A percentile compares a stretch with the other conserved stretches of the same genome.
Conservation (phyloP, 208 protist species). For the Plasmodiophora brassicae region DNA sequence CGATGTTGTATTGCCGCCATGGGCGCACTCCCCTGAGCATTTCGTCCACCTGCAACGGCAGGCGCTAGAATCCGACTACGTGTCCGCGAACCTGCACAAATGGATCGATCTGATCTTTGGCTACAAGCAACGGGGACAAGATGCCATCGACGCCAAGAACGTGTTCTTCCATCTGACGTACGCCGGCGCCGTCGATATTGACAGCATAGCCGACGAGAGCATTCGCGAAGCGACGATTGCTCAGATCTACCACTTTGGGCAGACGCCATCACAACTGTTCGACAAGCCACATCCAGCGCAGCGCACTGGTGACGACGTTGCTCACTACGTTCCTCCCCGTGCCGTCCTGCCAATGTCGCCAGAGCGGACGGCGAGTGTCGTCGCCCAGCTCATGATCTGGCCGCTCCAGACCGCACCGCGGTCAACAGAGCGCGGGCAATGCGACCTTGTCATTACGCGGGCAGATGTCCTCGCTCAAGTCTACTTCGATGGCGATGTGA, state of each 20-base stretch:
- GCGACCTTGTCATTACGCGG: background rate
- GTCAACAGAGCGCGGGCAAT: background rate
- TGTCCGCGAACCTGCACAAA: conserved; percentile 51
- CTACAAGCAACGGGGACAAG: conserved; percentile 80
- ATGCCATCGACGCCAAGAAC: conserved; percentile 67
- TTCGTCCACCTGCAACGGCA: conserved; percentile 30
- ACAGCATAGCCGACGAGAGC: background rate
- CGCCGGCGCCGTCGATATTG: conserved; percentile 50
- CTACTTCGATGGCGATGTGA: background rate
- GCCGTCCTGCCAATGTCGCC: background rate
- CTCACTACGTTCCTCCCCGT: background rate
- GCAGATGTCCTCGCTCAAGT: background rate
- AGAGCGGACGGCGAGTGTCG: too few species aligned
- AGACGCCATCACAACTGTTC: conserved; percentile 57
- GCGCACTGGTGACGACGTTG: background rate
- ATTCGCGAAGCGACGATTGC: background rate
- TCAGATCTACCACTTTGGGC: conserved; percentile 56
- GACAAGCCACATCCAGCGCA: conserved; percentile 44
- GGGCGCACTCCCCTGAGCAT: conserved; percentile 4
- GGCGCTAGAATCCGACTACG: conserved; percentile 72
- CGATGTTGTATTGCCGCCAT: conserved; percentile 38
- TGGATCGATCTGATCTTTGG: conserved; percentile 66
- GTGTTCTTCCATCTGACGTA: conserved; percentile 86
- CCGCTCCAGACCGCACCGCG: background rate
- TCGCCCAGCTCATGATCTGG: background rate